Evolutionary conservation across 345 rosid species (phyloP), one percentile per base, ranked within the genome.

Genomic region (Melaleuca alternifolia): DNA sequence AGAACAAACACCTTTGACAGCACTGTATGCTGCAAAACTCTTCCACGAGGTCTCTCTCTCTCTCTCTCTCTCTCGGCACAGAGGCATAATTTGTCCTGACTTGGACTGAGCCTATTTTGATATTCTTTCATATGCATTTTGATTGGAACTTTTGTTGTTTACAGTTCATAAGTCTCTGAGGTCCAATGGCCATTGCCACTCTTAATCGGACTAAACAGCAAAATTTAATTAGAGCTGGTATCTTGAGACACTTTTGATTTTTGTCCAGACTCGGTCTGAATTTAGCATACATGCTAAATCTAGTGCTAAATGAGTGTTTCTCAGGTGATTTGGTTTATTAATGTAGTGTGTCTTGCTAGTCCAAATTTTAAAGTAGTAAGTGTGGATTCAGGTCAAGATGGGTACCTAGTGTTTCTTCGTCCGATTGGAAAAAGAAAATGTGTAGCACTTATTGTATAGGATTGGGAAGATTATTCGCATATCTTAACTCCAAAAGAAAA

Each of bases 1-100:
- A n/a, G 94, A 93, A 82, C 94, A 92, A 87, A 93, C 95, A 18
- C 95, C 95, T 87, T 88, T 93, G 57, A 93, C 95, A 0, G 93
- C 95, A 84, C 90, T 92, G 83, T 91, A 90, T 23, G 90, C 87
- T 0, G 95, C 94, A 11, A 92, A 93, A 90, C 94, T 93, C 85
- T 89, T 93, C 85, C 94, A 90, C 21, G 96, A 95, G 94, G 97
- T 95, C 89, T 11, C 75, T n/a, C 30, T 71, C 24, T 59, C 33
- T 61, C 56, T 52, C 54, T 52, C 21, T 52, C 54, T 52, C 54
- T 54, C 56, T 54, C 57, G 79, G 33, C 24, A 37, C 1, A 1
- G 54, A 11, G 48, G 79, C 24, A 37, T 71, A 71, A 33, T 71
- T 71, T 71, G 79, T 71, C 79, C 48, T 9, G 24, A 71, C 79